Evolutionary conservation across 1,284 basidiomycete genomes (phyloP), one percentile per base, ranked within the genome.

Genomic region (Puccinia brachypodii): DNA sequence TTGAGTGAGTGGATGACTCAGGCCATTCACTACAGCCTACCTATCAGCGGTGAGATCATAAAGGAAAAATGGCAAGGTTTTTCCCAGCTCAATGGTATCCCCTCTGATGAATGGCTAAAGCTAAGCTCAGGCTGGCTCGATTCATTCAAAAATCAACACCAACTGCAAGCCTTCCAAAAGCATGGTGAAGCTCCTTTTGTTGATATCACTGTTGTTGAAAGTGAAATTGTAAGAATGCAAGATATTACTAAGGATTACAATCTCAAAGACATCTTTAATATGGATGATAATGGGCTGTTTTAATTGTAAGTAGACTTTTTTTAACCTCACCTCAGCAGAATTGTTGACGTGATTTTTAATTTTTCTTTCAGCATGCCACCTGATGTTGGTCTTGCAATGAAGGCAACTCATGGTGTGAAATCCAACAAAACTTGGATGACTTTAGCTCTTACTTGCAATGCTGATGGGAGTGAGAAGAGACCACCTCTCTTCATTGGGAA

Each of bases 51-150:
- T 28, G 31, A 72, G 9, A 25, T 72, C 0, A 47, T 72, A 6
- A 38, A 40, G 33, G 58, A 66, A 38, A 76, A 76, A 64, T 76
- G 75, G 75, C 64, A 36, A 53, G 58, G 66, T 44, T 76, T 76
- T 76, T 36, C 75, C 14, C 8, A 60, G 1, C 25, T 76, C 8
- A 36, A 16, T 9, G 60, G 60, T 22, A 66, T 76, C 22, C 75
- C 75, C 22, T 40, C 53, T 31, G 14, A 44, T 1, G 62, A 76
- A 6, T 76, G 75, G 75, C 40, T 76, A 22, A 33, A 40, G 0
- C 36, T 76, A 25, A 42, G 38, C 25, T 36, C 33, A 13, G 75
- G 60, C 19, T 76, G 75, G 75, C 36, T 76, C 2, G 75, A 64
- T 31, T 40, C 56, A 3, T 76, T 76, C 60, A 76, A 76, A 44